Percentiles rank a stretch among this genome's conserved stretches.
These are phyloP conservation scores for Saturnispora kantuleensis DNA, from an alignment of 805 yeast genomes.

Conservation along the genomic window DNA sequence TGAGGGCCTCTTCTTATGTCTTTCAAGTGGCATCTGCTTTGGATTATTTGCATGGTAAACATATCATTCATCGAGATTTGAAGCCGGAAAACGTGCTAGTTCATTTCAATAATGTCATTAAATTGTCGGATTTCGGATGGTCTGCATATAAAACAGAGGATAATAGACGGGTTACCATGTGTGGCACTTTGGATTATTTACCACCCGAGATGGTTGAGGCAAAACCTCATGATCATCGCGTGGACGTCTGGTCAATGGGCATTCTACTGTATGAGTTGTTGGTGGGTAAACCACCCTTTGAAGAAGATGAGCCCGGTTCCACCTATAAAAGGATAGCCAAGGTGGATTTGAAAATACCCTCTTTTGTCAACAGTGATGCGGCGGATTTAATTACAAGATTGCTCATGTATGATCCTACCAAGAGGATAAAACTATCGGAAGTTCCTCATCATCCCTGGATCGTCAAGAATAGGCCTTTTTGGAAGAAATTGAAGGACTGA, in stretches of 20 bases:
- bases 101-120: conserved; percentile 63
- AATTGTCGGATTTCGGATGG: conserved; percentile 95
- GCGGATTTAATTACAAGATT: conserved; percentile 59
- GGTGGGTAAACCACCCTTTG: conserved; percentile 89
- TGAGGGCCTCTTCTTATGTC: conserved; percentile 66
- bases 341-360: conserved; percentile 69
- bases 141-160: conserved; percentile 54
- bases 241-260: conserved; percentile 92
- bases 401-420: conserved; percentile 57
- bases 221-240: conserved; percentile 64
- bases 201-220: conserved; percentile 94
- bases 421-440: conserved; percentile 51
- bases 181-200: conserved; percentile 90
- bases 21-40: conserved; percentile 79
- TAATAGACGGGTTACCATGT: conserved; percentile 62
- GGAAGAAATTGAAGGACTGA: conserved; percentile 30
- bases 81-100: conserved; percentile 89
- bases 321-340: conserved; percentile 74
- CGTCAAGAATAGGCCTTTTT: conserved; percentile 44
- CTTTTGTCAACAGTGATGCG: conserved; percentile 62
- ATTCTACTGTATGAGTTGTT: conserved; percentile 76
- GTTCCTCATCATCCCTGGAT: conserved; percentile 84
- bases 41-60: conserved; percentile 63
- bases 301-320: conserved; percentile 63
- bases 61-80: conserved; percentile 83